A percentile compares a stretch with the other conserved stretches of the same genome.
Evolutionary conservation across 495 filamentous ascomycete genomes (phyloP).

Genomic region (Chlorociboria aeruginascens): DNA sequence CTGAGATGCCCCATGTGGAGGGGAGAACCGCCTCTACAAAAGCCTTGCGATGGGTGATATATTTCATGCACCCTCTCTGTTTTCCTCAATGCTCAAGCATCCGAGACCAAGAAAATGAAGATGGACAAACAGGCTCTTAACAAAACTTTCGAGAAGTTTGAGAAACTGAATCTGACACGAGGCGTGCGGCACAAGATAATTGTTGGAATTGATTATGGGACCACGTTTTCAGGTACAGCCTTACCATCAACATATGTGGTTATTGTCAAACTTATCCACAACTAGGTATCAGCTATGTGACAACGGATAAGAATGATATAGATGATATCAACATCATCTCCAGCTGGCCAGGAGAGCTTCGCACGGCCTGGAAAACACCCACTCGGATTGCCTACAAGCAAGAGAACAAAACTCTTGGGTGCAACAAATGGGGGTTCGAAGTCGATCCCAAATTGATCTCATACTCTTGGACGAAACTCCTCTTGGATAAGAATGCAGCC

Average conservation of each 20-base stretch:
- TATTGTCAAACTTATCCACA: background rate
- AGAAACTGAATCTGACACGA: too few relatives aligned
- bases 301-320: slow-evolving; percentile 7
- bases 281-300: slow-evolving; percentile 12
- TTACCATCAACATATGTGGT: background rate
- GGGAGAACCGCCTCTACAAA: too few relatives aligned
- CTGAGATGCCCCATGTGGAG: too few relatives aligned
- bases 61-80: too few relatives aligned
- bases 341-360: slow-evolving; percentile 5
- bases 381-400: slow-evolving; percentile 12
- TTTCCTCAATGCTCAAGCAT: too few relatives aligned
- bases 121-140: too few relatives aligned
- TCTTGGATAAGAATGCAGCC: slow-evolving; percentile 11
- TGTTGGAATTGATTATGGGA: slow-evolving; percentile 15
- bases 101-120: too few relatives aligned
- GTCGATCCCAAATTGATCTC: slow-evolving; percentile 10
- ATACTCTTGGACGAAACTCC: slow-evolving; percentile 16
- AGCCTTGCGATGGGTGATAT: too few relatives aligned
- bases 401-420: slow-evolving; percentile 1
- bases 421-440: slow-evolving; percentile 15
- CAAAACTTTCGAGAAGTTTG: too few relatives aligned
- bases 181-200: slow-evolving; percentile 5
- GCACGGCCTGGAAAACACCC: slow-evolving; percentile 7
- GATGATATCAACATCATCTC: slow-evolving; percentile 12
- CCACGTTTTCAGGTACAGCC: slow-evolving; percentile 9